Evolutionary conservation across 805 yeast genomes (phyloP).

Genomic region (Peterozyma toletana): DNA sequence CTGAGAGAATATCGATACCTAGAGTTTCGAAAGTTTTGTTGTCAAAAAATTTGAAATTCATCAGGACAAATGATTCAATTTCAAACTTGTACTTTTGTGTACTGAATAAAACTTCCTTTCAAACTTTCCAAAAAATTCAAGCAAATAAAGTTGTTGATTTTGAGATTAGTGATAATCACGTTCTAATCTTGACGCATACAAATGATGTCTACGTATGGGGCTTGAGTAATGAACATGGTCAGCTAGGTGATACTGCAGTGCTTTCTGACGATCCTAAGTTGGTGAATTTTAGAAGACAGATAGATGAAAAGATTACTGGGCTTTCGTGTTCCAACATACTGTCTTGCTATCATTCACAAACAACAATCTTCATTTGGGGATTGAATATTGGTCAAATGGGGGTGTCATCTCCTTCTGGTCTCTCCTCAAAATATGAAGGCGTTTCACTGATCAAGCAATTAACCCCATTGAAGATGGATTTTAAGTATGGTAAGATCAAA

Average conservation of each 20-base stretch:
- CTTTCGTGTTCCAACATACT: slow-evolving; percentile 63
- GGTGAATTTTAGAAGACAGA: slow-evolving; percentile 7
- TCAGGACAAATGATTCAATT: slow-evolving; percentile 40
- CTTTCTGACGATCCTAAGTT: slow-evolving; percentile 34
- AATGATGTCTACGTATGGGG: slow-evolving; percentile 79
- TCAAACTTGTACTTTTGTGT: slow-evolving; percentile 45
- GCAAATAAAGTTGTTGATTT: slow-evolving; percentile 25
- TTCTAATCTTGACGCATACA: slow-evolving; percentile 44
- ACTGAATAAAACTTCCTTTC: slow-evolving; percentile 34
- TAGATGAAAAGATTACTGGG: slow-evolving; percentile 24
- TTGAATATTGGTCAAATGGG: slow-evolving; percentile 81
- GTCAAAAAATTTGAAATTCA: slow-evolving; percentile 60
- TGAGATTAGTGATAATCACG: slow-evolving; percentile 60
- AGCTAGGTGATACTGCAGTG: slow-evolving; percentile 13
- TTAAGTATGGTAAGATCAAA: slow-evolving; percentile 41
- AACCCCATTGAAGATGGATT: slow-evolving; percentile 31
- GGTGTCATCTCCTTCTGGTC: slow-evolving; percentile 23
- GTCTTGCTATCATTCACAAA: slow-evolving; percentile 49
- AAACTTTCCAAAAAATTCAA: slow-evolving; percentile 29
- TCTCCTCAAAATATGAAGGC: slow-evolving; percentile 20
- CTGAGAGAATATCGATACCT: slow-evolving; percentile 27
- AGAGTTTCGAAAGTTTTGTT: slow-evolving; percentile 40
- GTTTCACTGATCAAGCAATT: slow-evolving; percentile 30
- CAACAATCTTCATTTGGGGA: slow-evolving; percentile 64
- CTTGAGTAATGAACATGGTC: slow-evolving; percentile 34